Evolutionary conservation across 1,284 basidiomycete genomes (phyloP).

Genomic region (Hypsizygus ulmarius): DNA sequence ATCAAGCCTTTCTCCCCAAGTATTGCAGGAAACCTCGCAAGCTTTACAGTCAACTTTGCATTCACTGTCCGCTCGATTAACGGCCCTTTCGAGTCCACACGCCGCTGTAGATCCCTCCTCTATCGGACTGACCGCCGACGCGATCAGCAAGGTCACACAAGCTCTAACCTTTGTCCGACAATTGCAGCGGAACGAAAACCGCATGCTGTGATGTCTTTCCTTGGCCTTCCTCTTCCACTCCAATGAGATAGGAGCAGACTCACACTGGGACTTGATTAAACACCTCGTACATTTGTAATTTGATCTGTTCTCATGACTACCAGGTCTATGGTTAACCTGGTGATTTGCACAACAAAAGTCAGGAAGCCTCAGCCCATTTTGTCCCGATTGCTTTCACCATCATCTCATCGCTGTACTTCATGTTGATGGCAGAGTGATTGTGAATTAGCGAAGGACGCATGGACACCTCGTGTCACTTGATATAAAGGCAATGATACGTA

Average conservation of each 20-base stretch:
- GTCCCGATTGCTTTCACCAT: too few relatives aligned
- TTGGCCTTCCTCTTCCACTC: background rate
- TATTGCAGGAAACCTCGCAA: conserved; percentile 22
- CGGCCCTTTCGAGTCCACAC: conserved; percentile 38
- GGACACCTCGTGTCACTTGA: conserved; percentile 4
- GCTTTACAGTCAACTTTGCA: conserved; percentile 56
- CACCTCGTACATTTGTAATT: background rate
- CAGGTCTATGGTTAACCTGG: too few relatives aligned
- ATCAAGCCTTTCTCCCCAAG: conserved; percentile 1
- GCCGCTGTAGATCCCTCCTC: conserved; percentile 43
- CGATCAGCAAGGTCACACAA: conserved; percentile 62
- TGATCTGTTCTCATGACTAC: too few relatives aligned
- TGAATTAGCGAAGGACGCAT: background rate
- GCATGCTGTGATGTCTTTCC: conserved; percentile 17
- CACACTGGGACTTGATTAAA: background rate
- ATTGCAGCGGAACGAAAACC: conserved; percentile 43
- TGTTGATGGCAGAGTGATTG: too few relatives aligned
- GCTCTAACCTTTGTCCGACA: conserved; percentile 60
- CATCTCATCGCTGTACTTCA: too few relatives aligned
- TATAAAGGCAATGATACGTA: conserved; percentile 2
- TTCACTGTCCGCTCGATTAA: conserved; percentile 51
- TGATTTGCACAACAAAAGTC: too few relatives aligned
- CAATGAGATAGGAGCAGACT: background rate
- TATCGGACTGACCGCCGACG: conserved; percentile 64
- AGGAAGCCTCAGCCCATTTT: too few relatives aligned